These are phyloP conservation scores for Fusarium illudens DNA, from an alignment of 2,329 filamentous ascomycete genomes.

Conservation along the genomic window DNA sequence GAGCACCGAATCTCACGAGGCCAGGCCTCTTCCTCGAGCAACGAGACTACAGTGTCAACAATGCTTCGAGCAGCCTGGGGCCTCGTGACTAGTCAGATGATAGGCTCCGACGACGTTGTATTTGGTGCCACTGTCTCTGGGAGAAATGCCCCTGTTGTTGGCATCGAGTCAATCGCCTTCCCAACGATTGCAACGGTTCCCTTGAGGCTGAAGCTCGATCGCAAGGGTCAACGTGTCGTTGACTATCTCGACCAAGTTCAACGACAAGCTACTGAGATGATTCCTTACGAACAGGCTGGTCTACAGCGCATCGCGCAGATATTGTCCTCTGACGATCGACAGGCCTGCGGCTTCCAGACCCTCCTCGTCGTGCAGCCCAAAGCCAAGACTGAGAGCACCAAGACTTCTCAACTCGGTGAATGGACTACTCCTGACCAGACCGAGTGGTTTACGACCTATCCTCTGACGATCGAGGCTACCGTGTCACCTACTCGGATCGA, in stretches of 20 bases:
- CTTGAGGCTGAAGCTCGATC: conserved; percentile 50
- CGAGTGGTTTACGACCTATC: not conserved
- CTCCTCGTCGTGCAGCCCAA: conserved; percentile 43
- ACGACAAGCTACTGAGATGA: conserved; percentile 23
- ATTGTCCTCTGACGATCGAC: conserved; percentile 5
- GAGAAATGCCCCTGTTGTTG: conserved; percentile 38
- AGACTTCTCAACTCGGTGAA: not conserved
- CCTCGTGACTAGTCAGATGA: conserved; percentile 59
- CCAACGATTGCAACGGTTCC: conserved; percentile 54
- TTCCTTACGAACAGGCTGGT: conserved; percentile 32
- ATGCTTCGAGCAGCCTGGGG: conserved; percentile 54
- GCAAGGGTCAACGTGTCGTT: not conserved
- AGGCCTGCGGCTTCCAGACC: conserved; percentile 41
- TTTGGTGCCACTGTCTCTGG: conserved; percentile 56
- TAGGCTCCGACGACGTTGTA: conserved; percentile 50
- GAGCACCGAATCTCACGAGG: conserved; percentile 53
- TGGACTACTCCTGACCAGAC: not conserved
- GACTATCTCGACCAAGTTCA: conserved; percentile 24
- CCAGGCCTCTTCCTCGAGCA: not conserved
- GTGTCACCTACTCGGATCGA: not conserved
- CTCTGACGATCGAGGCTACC: conserved; percentile 1
- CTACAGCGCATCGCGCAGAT: conserved; percentile 33
- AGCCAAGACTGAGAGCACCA: not conserved
- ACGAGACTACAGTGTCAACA: conserved; percentile 14
- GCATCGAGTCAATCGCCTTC: conserved; percentile 33